Evolutionary conservation across 2,329 filamentous ascomycete species (phyloP), one percentile per base, ranked within the genome.

Genomic region (Metarhizium sp.): DNA sequence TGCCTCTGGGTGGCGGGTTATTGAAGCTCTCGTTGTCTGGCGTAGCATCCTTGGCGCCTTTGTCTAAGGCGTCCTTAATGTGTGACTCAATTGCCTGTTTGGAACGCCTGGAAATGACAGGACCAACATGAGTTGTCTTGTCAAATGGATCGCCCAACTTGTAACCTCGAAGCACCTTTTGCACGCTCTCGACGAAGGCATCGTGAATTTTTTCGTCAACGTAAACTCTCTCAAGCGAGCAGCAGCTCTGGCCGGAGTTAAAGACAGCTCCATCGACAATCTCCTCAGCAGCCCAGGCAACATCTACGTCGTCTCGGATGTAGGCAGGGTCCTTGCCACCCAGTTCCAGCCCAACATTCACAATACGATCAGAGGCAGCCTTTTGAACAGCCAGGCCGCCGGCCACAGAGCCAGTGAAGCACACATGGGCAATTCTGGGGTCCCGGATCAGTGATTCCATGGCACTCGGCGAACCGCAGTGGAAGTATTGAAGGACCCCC

Each of bases 241-340:
- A 97, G 77, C 92, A 97, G 69, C 90, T 95, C 76, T 97, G 92
- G n/a, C 92, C 92, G 52, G 92, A 96, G 75, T 97, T 97, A 79
- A 97, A 97, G 56, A 97, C 78, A n/a, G 91, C 86, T 20, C 92
- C 92, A 63, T 97, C 92, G 14, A 97, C 90, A 64, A 97, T 94
- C 72, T 96, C 91, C 62, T 88, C 91, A 0, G 92, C 92, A 0
- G 87, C 92, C 92, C 92, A 96, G 50, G 84, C 83, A 50, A 95
- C 72, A 67, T 97, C 91, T 1, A 96, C 90, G 65, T 97, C 92
- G 6, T 76, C 77, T 58, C 92, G 80, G 54, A 97, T 79, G 66
- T 96, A 97, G 29, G 92, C 92, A 4, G 92, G 90, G 68, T 97
- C 92, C 68, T 97, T 97, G 60, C 92, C 92, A 60, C 92, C 92